These are phyloP conservation scores for Phytophthora idaei DNA, from an alignment of 352 stramenopile genomes.

Conservation along the genomic window DNA sequence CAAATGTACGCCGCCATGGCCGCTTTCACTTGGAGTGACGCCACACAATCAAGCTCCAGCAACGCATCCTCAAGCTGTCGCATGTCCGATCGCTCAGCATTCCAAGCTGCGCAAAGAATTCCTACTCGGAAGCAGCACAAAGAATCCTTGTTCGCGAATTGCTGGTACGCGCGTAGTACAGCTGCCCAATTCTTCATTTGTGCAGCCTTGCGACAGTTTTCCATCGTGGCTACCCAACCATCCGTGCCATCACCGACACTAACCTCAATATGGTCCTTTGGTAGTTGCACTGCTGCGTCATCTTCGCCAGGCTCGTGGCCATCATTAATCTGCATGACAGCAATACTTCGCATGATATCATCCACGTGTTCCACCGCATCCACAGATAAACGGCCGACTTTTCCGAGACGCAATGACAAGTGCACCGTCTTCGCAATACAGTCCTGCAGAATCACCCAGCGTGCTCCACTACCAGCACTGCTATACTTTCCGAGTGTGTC, in stretches of 20 bases:
- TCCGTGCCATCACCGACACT: conserved; percentile 38
- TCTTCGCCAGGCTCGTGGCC: conserved; percentile 55
- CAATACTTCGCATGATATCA: conserved; percentile 73
- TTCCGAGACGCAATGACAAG: conserved; percentile 71
- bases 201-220: conserved; percentile 60
- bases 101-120: conserved; percentile 78
- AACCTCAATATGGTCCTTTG: conserved; percentile 18
- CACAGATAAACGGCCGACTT: conserved; percentile 64
- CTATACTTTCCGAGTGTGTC: conserved; percentile 72
- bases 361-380: conserved; percentile 81
- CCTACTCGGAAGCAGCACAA: conserved; percentile 72
- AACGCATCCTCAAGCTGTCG: conserved; percentile 81
- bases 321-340: conserved; percentile 84
- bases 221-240: conserved; percentile 64
- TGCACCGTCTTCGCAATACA: conserved; percentile 77
- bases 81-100: conserved; percentile 83
- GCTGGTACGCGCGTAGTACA: conserved; percentile 62
- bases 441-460: conserved; percentile 77
- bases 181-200: conserved; percentile 75
- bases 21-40: conserved; percentile 43
- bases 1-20: conserved; percentile 78
- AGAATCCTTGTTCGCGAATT: conserved; percentile 61
- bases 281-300: conserved; percentile 32
- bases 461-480: conserved; percentile 57
- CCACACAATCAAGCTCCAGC: conserved; percentile 61